Evolutionary conservation across 371 early-diverging fungal genomes (phyloP), one percentile per base, ranked within the genome.

Genomic region (Basidiobolus heterosporus): DNA sequence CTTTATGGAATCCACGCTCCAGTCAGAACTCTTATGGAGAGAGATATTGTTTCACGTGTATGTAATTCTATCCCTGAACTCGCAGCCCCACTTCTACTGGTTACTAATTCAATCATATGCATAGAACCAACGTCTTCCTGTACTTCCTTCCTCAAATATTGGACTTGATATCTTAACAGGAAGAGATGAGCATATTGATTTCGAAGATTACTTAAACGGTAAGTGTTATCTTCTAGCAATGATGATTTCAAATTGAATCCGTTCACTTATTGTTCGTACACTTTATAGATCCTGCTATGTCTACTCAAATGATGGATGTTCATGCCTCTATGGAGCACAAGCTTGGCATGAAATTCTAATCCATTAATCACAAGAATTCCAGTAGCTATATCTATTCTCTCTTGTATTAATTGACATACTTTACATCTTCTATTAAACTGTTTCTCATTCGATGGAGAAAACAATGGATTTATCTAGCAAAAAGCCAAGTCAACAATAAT

Each of bases 1-100:
- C 59, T 76, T 36, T 82, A 82, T 55, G 96, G 93, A 36, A 62
- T 87, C 55, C 91, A 91, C 53, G 80, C 83, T 15, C 96, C 93
- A 41, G 67, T 95, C 53, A 78, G 85, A 51, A 62, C 85, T 58
- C 78, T 85, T 58, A 91, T 95, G 93, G 93, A 92, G 60, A 68
- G 74, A 39, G 65, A 64, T 23, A 58, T 84, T 16, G 75, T 85
- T 42, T 62, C 66, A 49, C 69, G 75, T 72, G 89, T 85, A 70
- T 37, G 41, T 30, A 53, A 30, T 23, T 47, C 39, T 36, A 0
- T 13, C 20, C 16, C 38, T 41, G 4, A 42, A 21, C 20, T 36
- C 15, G 42, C 44, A 38, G 21, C 30, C 19, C 17, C n/a, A 17
- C 40, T 30, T 41, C 13, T 48, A 19, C 46, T 41, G 3, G 38